Base-by-base conservation (phyloP, 139 green algal species). In the Volvox reticuliferus region DNA sequence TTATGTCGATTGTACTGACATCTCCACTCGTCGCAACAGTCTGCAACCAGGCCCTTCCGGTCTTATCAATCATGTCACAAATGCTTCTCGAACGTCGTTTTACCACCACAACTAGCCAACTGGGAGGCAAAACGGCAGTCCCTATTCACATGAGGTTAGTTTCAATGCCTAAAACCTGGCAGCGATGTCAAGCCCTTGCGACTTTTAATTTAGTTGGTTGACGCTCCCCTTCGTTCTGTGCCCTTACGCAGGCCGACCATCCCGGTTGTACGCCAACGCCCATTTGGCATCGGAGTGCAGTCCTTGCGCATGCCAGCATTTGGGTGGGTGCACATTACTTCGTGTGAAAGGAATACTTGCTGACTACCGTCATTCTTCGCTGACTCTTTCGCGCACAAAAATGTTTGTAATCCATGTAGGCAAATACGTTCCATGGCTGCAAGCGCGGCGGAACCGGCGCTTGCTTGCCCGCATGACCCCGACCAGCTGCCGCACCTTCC, bases 1-100 rank as follows among this genome's bases (percentile, higher is more conserved):
- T 82, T 82, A 82, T 82, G 76, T 82, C 76, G 30, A 63, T 82
- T 82, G 76, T 82, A 61, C 76, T 82, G 20, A 63, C 76, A 1
- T n/a, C 76, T 63, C 76, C 76, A 20, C 33, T 82, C 1, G 32
- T 82, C 12, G n/a, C 21, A 14, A 30, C 76, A 21, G 6, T 82
- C 76, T 82, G n/a, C 76, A 82, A 82, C 76, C 76, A 82, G n/a
- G 76, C 20, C 22, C 78, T 84, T 24, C 36, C 78, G 32, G 78
- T 67, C 20, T 44, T 84, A 1, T 63, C 28, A 3, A 35, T 44
- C 36, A 84, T 84, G 78, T 84, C 78, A 26, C 78, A 84, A 68
- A 84, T 68, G 78, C 2, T 84, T 33, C 36, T 84, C 0, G 78
- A 84, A 20, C 37, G 36, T 67, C 78, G 78, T 26, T 81, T 26